A percentile compares a stretch with the other conserved stretches of the same genome.
Conservation (phyloP, 768 basidiomycete genomes). For the Mycena albidolilacea region DNA sequence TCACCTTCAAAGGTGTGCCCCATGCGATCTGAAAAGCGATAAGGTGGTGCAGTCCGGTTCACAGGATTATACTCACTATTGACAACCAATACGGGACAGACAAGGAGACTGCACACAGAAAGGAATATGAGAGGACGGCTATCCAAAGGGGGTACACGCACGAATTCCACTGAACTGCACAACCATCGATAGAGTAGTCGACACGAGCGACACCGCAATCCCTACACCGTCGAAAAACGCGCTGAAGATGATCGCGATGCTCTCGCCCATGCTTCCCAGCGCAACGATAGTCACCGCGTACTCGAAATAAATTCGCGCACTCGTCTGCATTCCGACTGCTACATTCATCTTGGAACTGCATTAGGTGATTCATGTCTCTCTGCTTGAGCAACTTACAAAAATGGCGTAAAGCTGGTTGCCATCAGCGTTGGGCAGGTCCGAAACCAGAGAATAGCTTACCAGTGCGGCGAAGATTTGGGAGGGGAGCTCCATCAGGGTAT, state of each 20-base stretch:
- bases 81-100: constrained; percentile 37
- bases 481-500: constrained; percentile 42
- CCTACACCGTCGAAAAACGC: constrained; percentile 38
- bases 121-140: background rate
- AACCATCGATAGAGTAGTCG: constrained; percentile 34
- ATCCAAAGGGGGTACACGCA: constrained; percentile 5
- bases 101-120: constrained; percentile 19
- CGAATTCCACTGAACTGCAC: constrained; percentile 38
- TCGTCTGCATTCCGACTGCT: constrained; percentile 41
- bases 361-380: background rate
- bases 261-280: constrained; percentile 35
- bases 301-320: constrained; percentile 38
- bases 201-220: constrained; percentile 39
- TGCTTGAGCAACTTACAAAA: constrained; percentile 29
- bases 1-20: constrained; percentile 39
- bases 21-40: constrained; percentile 32
- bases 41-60: background rate
- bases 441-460: constrained; percentile 1
- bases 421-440: background rate
- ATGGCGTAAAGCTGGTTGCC: constrained; percentile 31
- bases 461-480: constrained; percentile 42
- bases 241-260: constrained; percentile 37
- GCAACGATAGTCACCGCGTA: constrained; percentile 36
- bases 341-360: constrained; percentile 33
- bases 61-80: constrained; percentile 19